phyloP scores from a whole-genome alignment of 306 rosid species.

The Psophocarpus tetragonolobus region DNA sequence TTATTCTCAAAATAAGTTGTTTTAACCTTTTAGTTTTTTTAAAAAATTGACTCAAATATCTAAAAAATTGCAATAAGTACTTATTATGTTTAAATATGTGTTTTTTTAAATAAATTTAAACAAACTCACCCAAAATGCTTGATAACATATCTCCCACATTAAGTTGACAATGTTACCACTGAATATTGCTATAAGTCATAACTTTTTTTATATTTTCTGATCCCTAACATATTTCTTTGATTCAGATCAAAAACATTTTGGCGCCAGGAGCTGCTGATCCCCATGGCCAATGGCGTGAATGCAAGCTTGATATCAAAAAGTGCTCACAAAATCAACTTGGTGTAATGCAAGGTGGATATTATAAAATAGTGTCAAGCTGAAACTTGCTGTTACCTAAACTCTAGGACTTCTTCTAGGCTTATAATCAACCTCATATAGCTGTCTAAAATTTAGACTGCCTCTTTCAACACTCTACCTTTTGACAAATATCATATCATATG shows the following conservation, averaged over 20 bases:
- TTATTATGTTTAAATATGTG: too few relatives aligned
- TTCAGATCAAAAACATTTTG: constrained; percentile 81
- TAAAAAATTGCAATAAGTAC: too few relatives aligned
- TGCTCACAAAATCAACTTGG: constrained; percentile 66
- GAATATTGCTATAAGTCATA: background rate
- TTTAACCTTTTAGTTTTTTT: too few relatives aligned
- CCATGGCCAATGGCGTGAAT: constrained; percentile 69
- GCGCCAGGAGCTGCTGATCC: constrained; percentile 94
- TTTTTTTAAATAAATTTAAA: too few relatives aligned
- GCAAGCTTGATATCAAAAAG: constrained; percentile 72
- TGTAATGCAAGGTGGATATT: constrained; percentile 62
- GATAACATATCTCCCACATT: background rate
- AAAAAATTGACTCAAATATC: too few relatives aligned
- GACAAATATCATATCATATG: background rate
- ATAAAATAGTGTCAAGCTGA: background rate
- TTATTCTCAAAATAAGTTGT: too few relatives aligned
- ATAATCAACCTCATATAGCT: background rate
- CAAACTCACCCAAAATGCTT: background rate
- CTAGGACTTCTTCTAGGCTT: background rate
- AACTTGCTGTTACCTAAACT: background rate
- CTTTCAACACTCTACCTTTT: background rate
- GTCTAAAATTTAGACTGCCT: background rate
- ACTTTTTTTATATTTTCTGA: background rate
- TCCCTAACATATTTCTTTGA: constrained; percentile 6
- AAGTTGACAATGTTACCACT: background rate